Evolutionary conservation across 1,139 yeast genomes (phyloP).

Genomic region (Debaryomyces singareniensis): DNA sequence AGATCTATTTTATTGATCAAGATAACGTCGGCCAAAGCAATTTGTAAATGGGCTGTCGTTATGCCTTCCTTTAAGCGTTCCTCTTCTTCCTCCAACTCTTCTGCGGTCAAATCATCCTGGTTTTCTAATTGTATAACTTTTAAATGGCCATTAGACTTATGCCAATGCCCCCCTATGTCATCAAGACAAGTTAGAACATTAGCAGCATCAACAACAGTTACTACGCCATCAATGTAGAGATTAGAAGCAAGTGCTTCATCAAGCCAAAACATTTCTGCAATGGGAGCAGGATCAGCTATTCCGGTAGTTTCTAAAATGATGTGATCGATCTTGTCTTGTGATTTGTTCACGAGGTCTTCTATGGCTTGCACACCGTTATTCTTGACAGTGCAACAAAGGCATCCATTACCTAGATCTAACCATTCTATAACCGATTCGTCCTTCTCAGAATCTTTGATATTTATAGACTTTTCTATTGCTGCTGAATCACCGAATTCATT

Average conservation of each 20-base stretch:
- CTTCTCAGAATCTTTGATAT: conserved; percentile 56
- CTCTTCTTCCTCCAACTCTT: conserved; percentile 30
- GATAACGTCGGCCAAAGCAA: conserved; percentile 83
- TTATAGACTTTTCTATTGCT: conserved; percentile 81
- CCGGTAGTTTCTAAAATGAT: conserved; percentile 93
- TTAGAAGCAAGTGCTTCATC: conserved; percentile 82
- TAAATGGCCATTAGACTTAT: conserved; percentile 18
- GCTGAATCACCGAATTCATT: conserved; percentile 90
- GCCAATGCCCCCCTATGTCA: conserved; percentile 61
- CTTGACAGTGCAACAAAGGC: conserved; percentile 92
- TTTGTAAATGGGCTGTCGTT: conserved; percentile 84
- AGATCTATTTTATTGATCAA: conserved; percentile 73
- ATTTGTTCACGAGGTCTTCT: conserved; percentile 72
- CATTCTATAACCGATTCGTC: conserved; percentile 74
- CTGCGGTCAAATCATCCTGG: conserved; percentile 18
- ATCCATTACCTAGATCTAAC: conserved; percentile 94
- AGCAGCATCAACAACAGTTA: conserved; percentile 82
- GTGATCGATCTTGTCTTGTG: conserved; percentile 75
- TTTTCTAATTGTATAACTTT: conserved; percentile 15
- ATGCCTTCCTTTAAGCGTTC: conserved; percentile 37
- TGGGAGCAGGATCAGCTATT: conserved; percentile 96
- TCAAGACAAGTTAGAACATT: conserved; percentile 63
- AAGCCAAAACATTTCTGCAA: conserved; percentile 95
- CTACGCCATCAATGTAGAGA: conserved; percentile 86
- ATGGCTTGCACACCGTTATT: conserved; percentile 94